Conservation (phyloP, 164 flowering plant genomes). For the Annona cherimola region DNA sequence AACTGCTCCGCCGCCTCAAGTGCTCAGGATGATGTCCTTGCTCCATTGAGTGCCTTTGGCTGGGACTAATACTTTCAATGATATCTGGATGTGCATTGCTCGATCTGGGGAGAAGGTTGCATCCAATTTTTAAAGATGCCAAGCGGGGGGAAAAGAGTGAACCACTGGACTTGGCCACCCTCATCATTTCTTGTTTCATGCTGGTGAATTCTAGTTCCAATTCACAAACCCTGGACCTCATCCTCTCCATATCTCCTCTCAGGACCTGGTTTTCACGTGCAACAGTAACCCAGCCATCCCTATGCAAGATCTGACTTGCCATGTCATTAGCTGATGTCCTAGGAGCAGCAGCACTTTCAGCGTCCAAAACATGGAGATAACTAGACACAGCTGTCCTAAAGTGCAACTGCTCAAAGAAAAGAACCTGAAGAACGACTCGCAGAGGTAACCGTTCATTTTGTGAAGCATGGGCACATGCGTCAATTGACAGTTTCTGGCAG, state of each 20-base stretch:
- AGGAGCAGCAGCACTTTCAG: slow-evolving; percentile 31
- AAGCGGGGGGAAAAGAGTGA: slow-evolving; percentile 63
- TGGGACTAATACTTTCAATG: slow-evolving; percentile 31
- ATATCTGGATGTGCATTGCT: slow-evolving; percentile 41
- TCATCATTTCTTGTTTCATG: slow-evolving; percentile 67
- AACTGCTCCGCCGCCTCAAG: slow-evolving; percentile 51
- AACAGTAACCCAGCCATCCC: slow-evolving; percentile 82
- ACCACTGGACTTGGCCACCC: slow-evolving; percentile 53
- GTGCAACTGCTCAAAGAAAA: slow-evolving; percentile 92
- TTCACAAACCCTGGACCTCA: slow-evolving; percentile 72
- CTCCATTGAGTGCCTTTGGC: slow-evolving; percentile 61
- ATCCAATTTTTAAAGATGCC: slow-evolving; percentile 47
- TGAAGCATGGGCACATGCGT: slow-evolving; percentile 96
- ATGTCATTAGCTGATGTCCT: slow-evolving; percentile 19
- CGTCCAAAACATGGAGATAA: slow-evolving; percentile 42
- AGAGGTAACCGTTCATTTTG: slow-evolving; percentile 85
- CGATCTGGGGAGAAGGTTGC: slow-evolving; percentile 54
- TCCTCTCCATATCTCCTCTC: slow-evolving; percentile 70
- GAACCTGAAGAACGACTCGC: slow-evolving; percentile 76
- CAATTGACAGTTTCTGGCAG: slow-evolving; percentile 83
- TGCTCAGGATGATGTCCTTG: slow-evolving; percentile 38
- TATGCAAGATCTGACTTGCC: slow-evolving; percentile 47
- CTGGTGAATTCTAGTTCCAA: slow-evolving; percentile 74
- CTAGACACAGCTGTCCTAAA: slow-evolving; percentile 71
- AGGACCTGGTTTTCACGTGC: slow-evolving; percentile 79